Base-by-base conservation (phyloP, 257 asterid genomes). In the Scutellaria galericulata region DNA sequence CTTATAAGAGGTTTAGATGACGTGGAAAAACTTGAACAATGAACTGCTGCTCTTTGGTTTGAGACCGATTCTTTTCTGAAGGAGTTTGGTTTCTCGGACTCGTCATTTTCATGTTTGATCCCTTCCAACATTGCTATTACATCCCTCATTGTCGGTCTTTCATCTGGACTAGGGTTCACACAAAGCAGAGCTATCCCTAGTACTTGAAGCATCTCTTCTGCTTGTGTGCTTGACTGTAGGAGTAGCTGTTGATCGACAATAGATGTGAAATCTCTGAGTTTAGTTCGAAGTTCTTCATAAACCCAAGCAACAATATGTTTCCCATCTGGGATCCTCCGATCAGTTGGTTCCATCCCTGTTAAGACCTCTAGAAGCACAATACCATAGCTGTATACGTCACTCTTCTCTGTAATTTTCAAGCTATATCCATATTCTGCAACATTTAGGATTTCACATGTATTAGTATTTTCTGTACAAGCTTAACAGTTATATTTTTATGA, bases 131-230 rank as follows among this genome's bases (percentile, higher is more conserved):
- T 87, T 57, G 91, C 91, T 39, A 83, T 76, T 15, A 89, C 93
- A 68, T 89, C 93, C 84, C 86, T 89, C 93, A 89, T 89, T 63
- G 91, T 79, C 9, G 96, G 93, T 42, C 96, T 83, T 68, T 89
- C 93, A 18, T 87, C 85, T 0, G 91, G 93, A 35, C 66, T 45
- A 1, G 81, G 72, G 65, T 77, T 89, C 69, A 87, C 90, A 67
- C 93, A 84, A 1, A 87, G 90, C 68, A 89, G 73, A 76, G 96
- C 93, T 72, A 89, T 87, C 42, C 93, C 96, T 37, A 89, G 83
- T 5, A 82, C 88, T 87, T 89, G 96, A 73, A 89, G 82, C 93
- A 89, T 89, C 86, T 87, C 91, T 60, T 87, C 87, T 63, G 83
- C 75, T 64, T 84, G 88, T 73, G 91, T 85, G 70, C 88, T 80